Conservation (phyloP, 106 monocot genomes). For the Ottelia alismoides region DNA sequence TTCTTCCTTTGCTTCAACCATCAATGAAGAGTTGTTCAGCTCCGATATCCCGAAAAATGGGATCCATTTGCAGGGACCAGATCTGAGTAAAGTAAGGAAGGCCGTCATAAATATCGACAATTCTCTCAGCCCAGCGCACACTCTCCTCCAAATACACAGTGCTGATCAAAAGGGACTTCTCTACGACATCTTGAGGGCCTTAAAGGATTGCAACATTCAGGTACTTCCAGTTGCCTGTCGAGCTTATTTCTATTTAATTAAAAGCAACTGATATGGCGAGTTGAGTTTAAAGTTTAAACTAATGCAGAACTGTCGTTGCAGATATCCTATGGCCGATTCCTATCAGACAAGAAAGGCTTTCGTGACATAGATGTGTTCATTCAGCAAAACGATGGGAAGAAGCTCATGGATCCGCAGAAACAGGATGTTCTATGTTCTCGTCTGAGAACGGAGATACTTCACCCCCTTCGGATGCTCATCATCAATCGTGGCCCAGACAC, state of each 20-base stretch:
- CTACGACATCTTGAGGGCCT: conserved; percentile 85
- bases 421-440: conserved; percentile 43
- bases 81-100: conserved; percentile 42
- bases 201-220: conserved; percentile 84
- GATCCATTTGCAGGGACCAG: conserved; percentile 24
- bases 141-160: conserved; percentile 77
- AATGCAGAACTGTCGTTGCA: no score
- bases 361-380: conserved; percentile 81
- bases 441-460: conserved; percentile 71
- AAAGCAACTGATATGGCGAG: no score
- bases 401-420: conserved; percentile 69
- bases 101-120: conserved; percentile 54
- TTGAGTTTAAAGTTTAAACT: no score
- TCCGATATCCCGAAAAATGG: conserved; percentile 35
- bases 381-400: conserved; percentile 72
- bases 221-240: conserved; percentile 20
- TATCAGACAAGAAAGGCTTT: conserved; percentile 67
- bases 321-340: conserved; percentile 70
- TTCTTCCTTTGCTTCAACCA: conserved; percentile 46
- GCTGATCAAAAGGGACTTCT: conserved; percentile 89
- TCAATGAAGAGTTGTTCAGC: conserved; percentile 49
- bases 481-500: conserved; percentile 69
- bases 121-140: conserved; percentile 64
- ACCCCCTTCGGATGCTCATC: conserved; percentile 62
- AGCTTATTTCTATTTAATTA: no score